Evolutionary conservation across 1,284 basidiomycete species (phyloP).

Genomic region (Austropuccinia psidii): DNA sequence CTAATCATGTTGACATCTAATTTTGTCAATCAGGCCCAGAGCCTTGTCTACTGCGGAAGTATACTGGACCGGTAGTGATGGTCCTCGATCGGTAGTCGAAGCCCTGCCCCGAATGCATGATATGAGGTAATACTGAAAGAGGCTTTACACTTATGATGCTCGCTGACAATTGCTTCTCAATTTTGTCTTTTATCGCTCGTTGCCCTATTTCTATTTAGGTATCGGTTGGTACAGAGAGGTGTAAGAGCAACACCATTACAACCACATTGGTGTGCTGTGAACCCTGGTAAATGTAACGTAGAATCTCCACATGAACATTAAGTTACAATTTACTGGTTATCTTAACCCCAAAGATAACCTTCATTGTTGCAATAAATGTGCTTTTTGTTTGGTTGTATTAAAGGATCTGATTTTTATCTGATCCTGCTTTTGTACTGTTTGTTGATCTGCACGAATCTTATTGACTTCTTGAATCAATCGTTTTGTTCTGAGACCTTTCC

Average conservation of each 20-base stretch:
- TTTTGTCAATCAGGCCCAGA: slow-evolving; percentile 53
- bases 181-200: neutral
- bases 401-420: too few species aligned
- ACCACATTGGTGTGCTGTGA: slow-evolving; percentile 70
- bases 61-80: slow-evolving; percentile 64
- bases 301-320: too few species aligned
- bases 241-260: slow-evolving; percentile 63
- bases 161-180: too few species aligned
- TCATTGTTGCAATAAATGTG: too few species aligned
- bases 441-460: too few species aligned
- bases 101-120: slow-evolving; percentile 73
- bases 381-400: too few species aligned
- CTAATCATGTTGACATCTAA: too few species aligned
- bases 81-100: slow-evolving; percentile 47
- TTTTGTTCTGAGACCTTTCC: too few species aligned
- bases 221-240: slow-evolving; percentile 61
- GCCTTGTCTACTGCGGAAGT: slow-evolving; percentile 69
- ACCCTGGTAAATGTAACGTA: slow-evolving; percentile 52
- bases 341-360: too few species aligned
- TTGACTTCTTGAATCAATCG: too few species aligned
- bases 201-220: slow-evolving; percentile 31
- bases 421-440: too few species aligned
- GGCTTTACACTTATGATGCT: neutral
- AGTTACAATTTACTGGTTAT: too few species aligned
- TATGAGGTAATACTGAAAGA: slow-evolving; percentile 57